Evolutionary conservation across 768 basidiomycete species (phyloP).

Genomic region (Gymnopilus junonius): DNA sequence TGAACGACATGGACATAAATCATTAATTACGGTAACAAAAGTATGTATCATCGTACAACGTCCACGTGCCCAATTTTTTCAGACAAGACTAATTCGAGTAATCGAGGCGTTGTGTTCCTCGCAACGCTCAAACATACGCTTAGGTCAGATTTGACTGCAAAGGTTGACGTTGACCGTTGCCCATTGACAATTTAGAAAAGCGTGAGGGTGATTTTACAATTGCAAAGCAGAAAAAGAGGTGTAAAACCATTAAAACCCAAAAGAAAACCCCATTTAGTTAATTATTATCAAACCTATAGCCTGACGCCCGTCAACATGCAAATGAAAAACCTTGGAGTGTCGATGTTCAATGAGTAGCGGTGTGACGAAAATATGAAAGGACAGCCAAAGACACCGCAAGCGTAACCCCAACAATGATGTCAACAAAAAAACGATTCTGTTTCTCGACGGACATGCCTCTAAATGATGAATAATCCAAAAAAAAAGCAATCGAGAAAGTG

Average conservation of each 20-base stretch:
- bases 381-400: constrained; percentile 24
- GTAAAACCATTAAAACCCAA: constrained; percentile 4
- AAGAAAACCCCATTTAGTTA: not conserved
- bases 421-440: constrained; percentile 24
- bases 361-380: not conserved
- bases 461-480: constrained; percentile 15
- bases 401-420: constrained; percentile 18
- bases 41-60: too few relatives aligned
- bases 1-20: too few relatives aligned
- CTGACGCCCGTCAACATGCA: constrained; percentile 12
- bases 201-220: not conserved
- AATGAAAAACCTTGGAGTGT: not conserved
- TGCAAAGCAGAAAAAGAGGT: not conserved
- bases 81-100: too few relatives aligned
- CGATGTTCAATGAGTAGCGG: constrained; percentile 15
- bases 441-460: constrained; percentile 23
- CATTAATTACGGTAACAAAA: too few relatives aligned
- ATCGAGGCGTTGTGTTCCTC: too few relatives aligned
- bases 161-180: not conserved
- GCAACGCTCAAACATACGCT: too few relatives aligned
- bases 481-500: constrained; percentile 6
- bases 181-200: not conserved
- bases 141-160: too few relatives aligned
- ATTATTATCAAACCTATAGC: constrained; percentile 6
- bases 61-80: too few relatives aligned